Conservation (phyloP, 257 asterid genomes). For the Forsythia suspensa region DNA sequence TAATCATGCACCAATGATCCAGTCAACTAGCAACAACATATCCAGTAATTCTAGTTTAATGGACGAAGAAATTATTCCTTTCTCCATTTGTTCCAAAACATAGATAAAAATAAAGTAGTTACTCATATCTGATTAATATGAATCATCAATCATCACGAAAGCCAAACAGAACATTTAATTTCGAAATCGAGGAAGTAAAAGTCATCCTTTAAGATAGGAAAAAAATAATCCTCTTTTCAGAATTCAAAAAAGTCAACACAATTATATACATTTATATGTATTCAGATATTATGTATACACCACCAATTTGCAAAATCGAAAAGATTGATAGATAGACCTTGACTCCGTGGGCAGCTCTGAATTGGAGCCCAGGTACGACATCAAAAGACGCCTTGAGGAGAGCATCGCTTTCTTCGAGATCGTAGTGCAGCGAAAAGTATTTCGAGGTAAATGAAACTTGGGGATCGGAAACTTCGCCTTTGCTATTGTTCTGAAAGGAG, state of each 20-base stretch:
- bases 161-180: neutral
- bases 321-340: constrained; percentile 41
- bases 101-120: neutral
- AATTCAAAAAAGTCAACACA: neutral
- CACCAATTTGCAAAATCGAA: neutral
- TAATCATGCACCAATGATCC: neutral
- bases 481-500: constrained; percentile 64
- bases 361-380: constrained; percentile 53
- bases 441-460: constrained; percentile 67
- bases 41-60: neutral
- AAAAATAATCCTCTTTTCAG: neutral
- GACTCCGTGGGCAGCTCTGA: constrained; percentile 66
- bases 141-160: neutral
- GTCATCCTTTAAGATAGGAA: neutral
- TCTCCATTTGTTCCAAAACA: neutral
- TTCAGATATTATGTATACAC: neutral
- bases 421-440: constrained; percentile 71
- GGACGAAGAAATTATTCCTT: neutral
- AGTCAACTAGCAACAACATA: neutral
- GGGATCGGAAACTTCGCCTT: constrained; percentile 79
- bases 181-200: neutral
- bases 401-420: constrained; percentile 75
- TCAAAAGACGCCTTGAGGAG: constrained; percentile 67
- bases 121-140: neutral
- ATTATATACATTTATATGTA: neutral